Conservation (phyloP, 2,329 filamentous ascomycete genomes). For the Lasiodiplodia gonubiensis region DNA sequence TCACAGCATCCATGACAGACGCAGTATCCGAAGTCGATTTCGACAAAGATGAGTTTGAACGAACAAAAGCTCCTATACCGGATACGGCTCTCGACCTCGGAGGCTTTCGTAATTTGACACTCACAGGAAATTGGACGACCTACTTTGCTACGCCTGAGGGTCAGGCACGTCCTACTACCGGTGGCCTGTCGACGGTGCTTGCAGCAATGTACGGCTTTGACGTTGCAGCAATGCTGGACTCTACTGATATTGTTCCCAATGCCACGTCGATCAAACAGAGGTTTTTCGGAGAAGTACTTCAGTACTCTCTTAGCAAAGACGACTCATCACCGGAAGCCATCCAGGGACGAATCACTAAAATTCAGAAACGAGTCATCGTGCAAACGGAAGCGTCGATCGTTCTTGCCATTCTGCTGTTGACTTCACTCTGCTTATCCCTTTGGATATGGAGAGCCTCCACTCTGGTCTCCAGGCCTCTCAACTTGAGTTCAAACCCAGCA, state of each 20-base stretch:
- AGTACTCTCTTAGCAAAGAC: conserved; percentile 28
- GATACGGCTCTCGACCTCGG: neutral
- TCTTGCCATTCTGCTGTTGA: neutral
- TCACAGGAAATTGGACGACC: neutral
- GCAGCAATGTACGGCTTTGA: neutral
- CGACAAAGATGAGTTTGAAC: neutral
- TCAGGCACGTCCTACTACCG: neutral
- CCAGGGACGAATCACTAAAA: neutral
- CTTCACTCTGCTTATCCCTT: neutral
- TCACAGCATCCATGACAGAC: neutral
- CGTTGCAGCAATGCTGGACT: neutral
- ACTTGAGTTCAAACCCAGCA: neutral
- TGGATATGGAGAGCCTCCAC: neutral
- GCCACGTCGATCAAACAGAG: conserved; percentile 33
- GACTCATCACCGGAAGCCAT: neutral
- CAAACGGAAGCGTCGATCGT: neutral
- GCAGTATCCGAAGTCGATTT: neutral
- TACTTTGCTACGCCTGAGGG: neutral
- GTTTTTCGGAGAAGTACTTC: conserved; percentile 32
- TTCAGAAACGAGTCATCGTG: neutral
- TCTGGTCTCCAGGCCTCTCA: neutral
- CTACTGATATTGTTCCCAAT: neutral
- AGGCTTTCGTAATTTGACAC: neutral
- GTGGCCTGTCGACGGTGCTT: neutral
- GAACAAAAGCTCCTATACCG: neutral